Evolutionary conservation across 1,284 basidiomycete species (phyloP).

Genomic region (Bondarzewia mesenterica): DNA sequence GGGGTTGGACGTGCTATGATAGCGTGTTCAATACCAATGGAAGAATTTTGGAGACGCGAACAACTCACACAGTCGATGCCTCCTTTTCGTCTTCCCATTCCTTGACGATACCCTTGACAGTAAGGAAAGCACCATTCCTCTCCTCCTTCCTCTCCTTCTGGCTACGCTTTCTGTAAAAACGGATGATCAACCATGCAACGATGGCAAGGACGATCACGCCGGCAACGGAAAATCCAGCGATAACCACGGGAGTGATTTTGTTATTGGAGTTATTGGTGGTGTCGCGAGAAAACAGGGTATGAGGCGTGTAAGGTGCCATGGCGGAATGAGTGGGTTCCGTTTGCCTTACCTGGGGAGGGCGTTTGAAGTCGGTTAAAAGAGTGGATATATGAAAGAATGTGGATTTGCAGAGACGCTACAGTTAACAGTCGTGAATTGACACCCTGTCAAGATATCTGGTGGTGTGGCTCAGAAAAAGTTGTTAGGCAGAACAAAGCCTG

Average conservation of each 20-base stretch:
- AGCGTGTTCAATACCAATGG: not conserved
- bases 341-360: not conserved
- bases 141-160: slow-evolving; percentile 27
- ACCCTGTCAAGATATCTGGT: not conserved
- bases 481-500: not conserved
- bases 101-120: slow-evolving; percentile 36
- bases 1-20: slow-evolving; percentile 1
- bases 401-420: too few relatives aligned
- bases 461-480: not conserved
- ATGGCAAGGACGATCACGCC: slow-evolving; percentile 30
- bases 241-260: slow-evolving; percentile 26
- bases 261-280: slow-evolving; percentile 5
- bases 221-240: slow-evolving; percentile 41
- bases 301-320: not conserved
- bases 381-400: too few relatives aligned
- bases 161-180: slow-evolving; percentile 30
- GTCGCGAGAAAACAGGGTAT: slow-evolving; percentile 9
- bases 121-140: slow-evolving; percentile 36
- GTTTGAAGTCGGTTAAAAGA: not conserved
- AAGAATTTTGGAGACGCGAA: not conserved
- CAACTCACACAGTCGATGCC: slow-evolving; percentile 11
- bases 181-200: slow-evolving; percentile 32
- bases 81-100: slow-evolving; percentile 22
- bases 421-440: too few relatives aligned
- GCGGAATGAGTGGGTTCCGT: not conserved